Evolutionary conservation across 2,329 filamentous ascomycete genomes (phyloP).

Genomic region (Cytospora chrysosperma): DNA sequence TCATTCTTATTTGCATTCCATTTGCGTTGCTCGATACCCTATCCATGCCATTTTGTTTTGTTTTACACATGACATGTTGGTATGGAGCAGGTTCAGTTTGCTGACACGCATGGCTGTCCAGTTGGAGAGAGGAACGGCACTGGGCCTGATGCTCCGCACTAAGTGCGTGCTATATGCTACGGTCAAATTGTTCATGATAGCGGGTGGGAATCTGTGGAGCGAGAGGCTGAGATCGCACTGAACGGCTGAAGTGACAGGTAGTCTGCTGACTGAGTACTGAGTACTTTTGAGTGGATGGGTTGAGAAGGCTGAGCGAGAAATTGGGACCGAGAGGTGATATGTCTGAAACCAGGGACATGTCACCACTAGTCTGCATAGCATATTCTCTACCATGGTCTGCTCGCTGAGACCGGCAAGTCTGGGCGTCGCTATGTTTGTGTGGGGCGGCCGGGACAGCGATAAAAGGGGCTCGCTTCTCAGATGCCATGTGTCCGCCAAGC

Average conservation of each 20-base stretch:
- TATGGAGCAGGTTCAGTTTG: background rate
- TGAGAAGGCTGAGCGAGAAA: background rate
- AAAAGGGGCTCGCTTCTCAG: background rate
- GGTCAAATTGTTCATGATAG: constrained; percentile 29
- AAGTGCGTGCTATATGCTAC: constrained; percentile 31
- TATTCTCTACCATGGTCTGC: background rate
- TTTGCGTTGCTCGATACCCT: no score
- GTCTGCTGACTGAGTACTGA: no score
- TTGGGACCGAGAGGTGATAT: background rate
- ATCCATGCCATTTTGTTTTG: background rate
- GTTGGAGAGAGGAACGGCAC: constrained; percentile 58
- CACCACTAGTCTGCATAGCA: no score
- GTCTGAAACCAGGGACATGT: background rate
- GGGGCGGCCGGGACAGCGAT: background rate
- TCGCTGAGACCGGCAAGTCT: background rate
- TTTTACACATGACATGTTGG: background rate
- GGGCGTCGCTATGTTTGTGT: background rate
- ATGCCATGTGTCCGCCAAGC: background rate
- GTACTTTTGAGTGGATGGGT: no score
- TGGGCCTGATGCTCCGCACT: constrained; percentile 44
- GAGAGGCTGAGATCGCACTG: background rate
- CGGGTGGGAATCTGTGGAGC: constrained; percentile 7
- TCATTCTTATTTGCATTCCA: no score
- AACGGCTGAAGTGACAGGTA: background rate
- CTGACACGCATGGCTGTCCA: constrained; percentile 36